Conservation (phyloP, 2,329 filamentous ascomycete species). For the Metarhizium album region DNA sequence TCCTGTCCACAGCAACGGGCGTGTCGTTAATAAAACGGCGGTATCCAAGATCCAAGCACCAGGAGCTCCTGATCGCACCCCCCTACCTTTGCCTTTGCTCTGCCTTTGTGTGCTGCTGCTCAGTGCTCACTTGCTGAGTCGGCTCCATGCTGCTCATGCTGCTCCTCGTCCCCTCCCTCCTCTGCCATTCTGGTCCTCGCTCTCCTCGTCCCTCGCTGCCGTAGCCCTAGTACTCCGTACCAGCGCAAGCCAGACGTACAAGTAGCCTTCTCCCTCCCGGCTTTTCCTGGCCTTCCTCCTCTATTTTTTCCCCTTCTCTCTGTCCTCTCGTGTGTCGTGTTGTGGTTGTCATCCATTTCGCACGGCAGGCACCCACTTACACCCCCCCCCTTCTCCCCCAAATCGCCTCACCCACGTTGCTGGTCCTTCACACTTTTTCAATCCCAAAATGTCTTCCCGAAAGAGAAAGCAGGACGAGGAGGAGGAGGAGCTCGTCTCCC, state of each 20-base stretch:
- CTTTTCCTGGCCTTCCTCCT: neutral
- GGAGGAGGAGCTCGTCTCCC: conserved; percentile 43
- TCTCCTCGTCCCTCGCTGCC: neutral
- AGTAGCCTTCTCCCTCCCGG: conserved; percentile 8
- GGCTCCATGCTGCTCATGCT: conserved; percentile 1
- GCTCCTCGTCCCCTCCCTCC: conserved; percentile 1
- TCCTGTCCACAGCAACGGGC: neutral
- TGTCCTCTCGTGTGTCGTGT: neutral
- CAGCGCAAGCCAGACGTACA: conserved; percentile 7
- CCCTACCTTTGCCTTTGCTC: conserved; percentile 2
- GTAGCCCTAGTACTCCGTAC: conserved; percentile 1
- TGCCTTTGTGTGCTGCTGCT: conserved; percentile 1
- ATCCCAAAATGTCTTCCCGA: conserved; percentile 33
- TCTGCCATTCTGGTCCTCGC: neutral
- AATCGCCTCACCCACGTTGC: neutral
- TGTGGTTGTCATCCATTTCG: neutral
- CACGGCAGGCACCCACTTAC: conserved; percentile 5
- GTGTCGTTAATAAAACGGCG: conserved; percentile 2
- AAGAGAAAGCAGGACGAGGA: conserved; percentile 51
- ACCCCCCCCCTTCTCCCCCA: too few species aligned
- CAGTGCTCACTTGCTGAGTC: neutral
- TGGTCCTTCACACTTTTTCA: neutral
- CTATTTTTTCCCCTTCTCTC: neutral
- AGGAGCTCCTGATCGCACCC: conserved; percentile 1
- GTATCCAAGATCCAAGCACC: neutral